These are phyloP conservation scores for Seminavis robusta DNA, from an alignment of 108 stramenopile species.

Conservation along the genomic window DNA sequence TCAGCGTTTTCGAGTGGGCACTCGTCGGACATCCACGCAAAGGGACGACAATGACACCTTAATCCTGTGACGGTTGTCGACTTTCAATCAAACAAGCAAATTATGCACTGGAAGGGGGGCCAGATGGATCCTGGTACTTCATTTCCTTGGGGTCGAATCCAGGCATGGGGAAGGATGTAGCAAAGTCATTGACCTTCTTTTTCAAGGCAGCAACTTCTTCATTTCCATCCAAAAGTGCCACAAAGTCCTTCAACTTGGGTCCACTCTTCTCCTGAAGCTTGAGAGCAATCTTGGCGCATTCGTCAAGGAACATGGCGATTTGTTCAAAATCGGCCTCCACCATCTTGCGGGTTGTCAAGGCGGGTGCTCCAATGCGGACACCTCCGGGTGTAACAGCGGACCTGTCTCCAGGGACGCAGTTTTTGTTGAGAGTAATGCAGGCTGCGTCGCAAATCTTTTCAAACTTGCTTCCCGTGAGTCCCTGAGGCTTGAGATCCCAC, in stretches of 20 bases:
- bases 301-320: constrained; percentile 92
- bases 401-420: constrained; percentile 96
- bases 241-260: constrained; percentile 93
- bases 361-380: constrained; percentile 95
- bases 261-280: constrained; percentile 86
- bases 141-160: constrained; percentile 88
- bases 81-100: no score
- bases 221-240: constrained; percentile 65
- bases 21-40: no score
- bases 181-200: constrained; percentile 87
- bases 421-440: constrained; percentile 99
- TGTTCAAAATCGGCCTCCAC: constrained; percentile 96
- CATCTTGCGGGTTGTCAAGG: constrained; percentile 87
- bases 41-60: no score
- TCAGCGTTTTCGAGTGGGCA: no score
- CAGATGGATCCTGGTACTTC: constrained; percentile 68
- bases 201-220: constrained; percentile 67
- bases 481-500: constrained; percentile 97
- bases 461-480: constrained; percentile 96
- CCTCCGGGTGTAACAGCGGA: constrained; percentile 99
- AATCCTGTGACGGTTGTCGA: no score
- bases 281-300: constrained; percentile 80
- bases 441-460: constrained; percentile 98
- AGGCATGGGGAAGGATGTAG: constrained; percentile 96
- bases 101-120: constrained; percentile 30